Base-by-base conservation (phyloP, 345 rosid species). In the Sonneratia caseolaris region DNA sequence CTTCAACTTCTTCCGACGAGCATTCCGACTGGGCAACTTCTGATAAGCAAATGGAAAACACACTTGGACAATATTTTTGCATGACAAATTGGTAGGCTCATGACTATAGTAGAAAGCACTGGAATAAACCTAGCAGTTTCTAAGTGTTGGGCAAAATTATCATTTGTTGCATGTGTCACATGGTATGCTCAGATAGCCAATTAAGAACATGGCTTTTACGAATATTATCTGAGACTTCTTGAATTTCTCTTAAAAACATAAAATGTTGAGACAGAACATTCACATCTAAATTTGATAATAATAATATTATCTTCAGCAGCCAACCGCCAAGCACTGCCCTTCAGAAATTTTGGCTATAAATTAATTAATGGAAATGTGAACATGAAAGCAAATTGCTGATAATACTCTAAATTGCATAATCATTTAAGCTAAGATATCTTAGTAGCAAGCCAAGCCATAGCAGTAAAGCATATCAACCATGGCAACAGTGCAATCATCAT, bases 1-100 rank as follows among this genome's bases (percentile, higher is more conserved):
- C 84, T 85, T 92, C 38, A 90, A 89, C 80, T 89, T 88, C 78
- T 96, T 96, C 64, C 98, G 97, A 1, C 96, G 86, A 78, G 98
- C 91, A 79, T 89, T 96, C 80, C 99, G 81, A 76, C 98, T 91
- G 27, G 94, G 97, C 12, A 75, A 68, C 99, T 91, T 75, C 75
- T 14, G 45, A 81, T 32, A 77, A 68, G 73, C 70, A 68, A 16
- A 64, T 62, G 76, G 62, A 71, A 75, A 76, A 69, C 76, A 75
- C 27, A 65, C 66, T 64, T 72, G 37, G 37, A 43, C 18, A 32
- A 14, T 43, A 24, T 8, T 32, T 9, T 47, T 24, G 51, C 49
- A 57, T n/a, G 12, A 57, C 14, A 71, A 67, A 24, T 67, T 11
- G 27, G 38, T 67, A 14, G 5, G 35, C 35, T 8, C 3, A 57